Percentiles rank a stretch among this genome's conserved stretches.
Conservation (phyloP, 140 eudicot genomes). For the Stevia rebaudiana region DNA sequence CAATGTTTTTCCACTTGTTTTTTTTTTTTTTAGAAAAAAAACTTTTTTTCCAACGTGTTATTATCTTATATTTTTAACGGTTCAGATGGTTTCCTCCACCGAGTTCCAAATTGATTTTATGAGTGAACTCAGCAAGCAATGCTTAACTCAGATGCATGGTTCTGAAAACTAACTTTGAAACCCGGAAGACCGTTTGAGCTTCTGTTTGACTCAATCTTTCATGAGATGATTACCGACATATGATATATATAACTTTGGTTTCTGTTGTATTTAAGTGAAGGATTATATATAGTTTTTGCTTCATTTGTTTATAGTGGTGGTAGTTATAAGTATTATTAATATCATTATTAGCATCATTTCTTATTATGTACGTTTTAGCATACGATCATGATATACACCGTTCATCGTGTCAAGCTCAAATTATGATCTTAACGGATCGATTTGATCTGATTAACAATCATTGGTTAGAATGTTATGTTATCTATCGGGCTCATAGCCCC, state of each 20-base stretch:
- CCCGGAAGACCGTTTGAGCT: conserved; percentile 13
- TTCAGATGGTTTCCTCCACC: conserved; percentile 50
- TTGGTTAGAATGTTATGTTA: not conserved
- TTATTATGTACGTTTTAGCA: too few relatives aligned
- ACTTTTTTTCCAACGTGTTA: too few relatives aligned
- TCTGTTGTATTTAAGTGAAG: conserved; percentile 16
- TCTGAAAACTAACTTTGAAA: conserved; percentile 31
- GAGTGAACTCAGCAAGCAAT: conserved; percentile 71
- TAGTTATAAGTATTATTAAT: too few relatives aligned
- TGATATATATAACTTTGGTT: conserved; percentile 24
- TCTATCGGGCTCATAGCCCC: not conserved
- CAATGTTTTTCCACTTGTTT: not conserved
- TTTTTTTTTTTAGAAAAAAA: not conserved
- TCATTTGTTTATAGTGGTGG: conserved; percentile 5
- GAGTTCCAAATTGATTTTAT: conserved; percentile 63
- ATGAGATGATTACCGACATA: conserved; percentile 35
- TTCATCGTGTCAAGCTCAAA: not conserved
- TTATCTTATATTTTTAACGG: too few relatives aligned
- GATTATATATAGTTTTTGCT: conserved; percentile 13
- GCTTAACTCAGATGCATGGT: conserved; percentile 48
- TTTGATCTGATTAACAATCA: not conserved
- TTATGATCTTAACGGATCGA: conserved; percentile 1
- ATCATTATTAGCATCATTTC: too few relatives aligned
- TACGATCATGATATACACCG: too few relatives aligned
- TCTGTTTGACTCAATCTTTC: conserved; percentile 10